Evolutionary conservation across 257 asterid species (phyloP).

Genomic region (Handroanthus guayacan): DNA sequence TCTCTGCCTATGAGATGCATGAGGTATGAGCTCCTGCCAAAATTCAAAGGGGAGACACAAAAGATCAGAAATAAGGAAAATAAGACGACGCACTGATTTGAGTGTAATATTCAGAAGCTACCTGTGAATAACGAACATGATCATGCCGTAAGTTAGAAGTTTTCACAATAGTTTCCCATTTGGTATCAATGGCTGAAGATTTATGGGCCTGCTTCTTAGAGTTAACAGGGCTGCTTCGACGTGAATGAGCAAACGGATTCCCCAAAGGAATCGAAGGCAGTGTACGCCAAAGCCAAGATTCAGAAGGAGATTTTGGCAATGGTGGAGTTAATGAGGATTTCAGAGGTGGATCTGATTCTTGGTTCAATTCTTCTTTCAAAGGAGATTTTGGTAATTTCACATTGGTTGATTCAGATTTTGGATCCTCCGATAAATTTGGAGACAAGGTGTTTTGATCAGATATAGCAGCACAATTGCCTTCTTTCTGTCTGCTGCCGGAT

Average conservation of each 20-base stretch:
- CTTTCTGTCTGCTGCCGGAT: conserved; percentile 32
- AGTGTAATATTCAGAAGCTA: conserved; percentile 30
- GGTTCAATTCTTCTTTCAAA: conserved; percentile 32
- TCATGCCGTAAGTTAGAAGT: conserved; percentile 56
- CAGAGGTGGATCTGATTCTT: conserved; percentile 38
- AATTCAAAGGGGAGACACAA: not conserved
- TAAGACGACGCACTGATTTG: not conserved
- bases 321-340: conserved; percentile 82
- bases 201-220: conserved; percentile 58
- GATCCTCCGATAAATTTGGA: conserved; percentile 28
- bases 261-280: conserved; percentile 63
- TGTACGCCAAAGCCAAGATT: conserved; percentile 94
- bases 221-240: conserved; percentile 46
- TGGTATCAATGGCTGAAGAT: conserved; percentile 46
- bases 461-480: conserved; percentile 23
- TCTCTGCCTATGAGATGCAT: conserved; percentile 53
- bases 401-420: conserved; percentile 35
- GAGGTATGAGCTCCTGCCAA: conserved; percentile 65
- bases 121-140: conserved; percentile 75
- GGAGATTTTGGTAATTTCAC: conserved; percentile 19
- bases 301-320: conserved; percentile 97
- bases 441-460: conserved; percentile 24
- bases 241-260: conserved; percentile 63
- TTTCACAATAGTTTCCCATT: conserved; percentile 92
- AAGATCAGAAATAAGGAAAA: conserved; percentile 17